Percentiles rank a stretch among this genome's conserved stretches.
phyloP scores from a whole-genome alignment of 2,329 filamentous ascomycete genomes.

The Bipolaris bicolor region DNA sequence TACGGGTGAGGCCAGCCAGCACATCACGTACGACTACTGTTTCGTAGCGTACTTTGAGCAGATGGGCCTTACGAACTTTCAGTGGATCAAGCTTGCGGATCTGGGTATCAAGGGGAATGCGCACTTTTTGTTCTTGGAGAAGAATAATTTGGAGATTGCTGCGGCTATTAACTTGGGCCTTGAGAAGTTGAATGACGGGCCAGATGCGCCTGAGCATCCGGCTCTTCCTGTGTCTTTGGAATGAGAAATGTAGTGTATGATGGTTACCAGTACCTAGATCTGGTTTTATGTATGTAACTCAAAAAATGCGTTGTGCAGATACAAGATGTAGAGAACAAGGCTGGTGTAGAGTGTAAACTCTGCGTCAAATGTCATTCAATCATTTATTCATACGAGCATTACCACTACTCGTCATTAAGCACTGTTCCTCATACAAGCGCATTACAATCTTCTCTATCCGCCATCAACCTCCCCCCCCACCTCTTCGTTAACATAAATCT shows the following conservation, averaged over 20 bases:
- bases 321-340: too few relatives aligned
- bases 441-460: too few relatives aligned
- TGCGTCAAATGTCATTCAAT: too few relatives aligned
- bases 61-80: slow-evolving; percentile 53
- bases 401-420: too few relatives aligned
- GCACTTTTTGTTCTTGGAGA: slow-evolving; percentile 62
- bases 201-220: slow-evolving; percentile 4
- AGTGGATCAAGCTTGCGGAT: slow-evolving; percentile 55
- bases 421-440: too few relatives aligned
- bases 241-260: not conserved
- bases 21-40: slow-evolving; percentile 45
- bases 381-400: too few relatives aligned
- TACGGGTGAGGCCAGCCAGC: slow-evolving; percentile 39
- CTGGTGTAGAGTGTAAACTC: too few relatives aligned
- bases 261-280: too few relatives aligned
- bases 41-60: slow-evolving; percentile 35
- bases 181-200: not conserved
- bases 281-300: too few relatives aligned
- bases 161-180: slow-evolving; percentile 20
- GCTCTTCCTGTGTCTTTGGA: not conserved
- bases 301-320: too few relatives aligned
- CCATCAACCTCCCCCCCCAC: too few relatives aligned
- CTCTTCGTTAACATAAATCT: too few relatives aligned
- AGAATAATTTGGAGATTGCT: slow-evolving; percentile 57
- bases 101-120: slow-evolving; percentile 60